Percentiles rank a stretch among this genome's conserved stretches.
These are phyloP conservation scores for Fraxinus paxiana DNA, from an alignment of 305 asterid genomes.

Conservation along the genomic window DNA sequence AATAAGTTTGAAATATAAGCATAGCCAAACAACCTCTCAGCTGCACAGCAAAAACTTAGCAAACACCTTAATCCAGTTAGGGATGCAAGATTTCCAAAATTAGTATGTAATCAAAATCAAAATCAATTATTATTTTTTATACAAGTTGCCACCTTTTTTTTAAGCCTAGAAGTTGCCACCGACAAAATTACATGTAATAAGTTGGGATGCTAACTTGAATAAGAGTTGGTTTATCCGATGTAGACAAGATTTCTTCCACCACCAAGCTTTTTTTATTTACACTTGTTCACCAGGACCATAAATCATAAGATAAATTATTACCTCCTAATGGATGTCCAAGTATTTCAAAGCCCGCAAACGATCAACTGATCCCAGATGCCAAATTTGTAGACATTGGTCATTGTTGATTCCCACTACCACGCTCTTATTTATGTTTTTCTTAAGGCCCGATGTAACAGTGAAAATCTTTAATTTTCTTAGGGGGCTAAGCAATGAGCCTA, in stretches of 20 bases:
- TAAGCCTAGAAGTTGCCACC: background rate
- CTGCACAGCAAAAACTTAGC: background rate
- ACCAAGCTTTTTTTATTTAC: background rate
- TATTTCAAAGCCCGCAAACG: background rate
- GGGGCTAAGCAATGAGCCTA: background rate
- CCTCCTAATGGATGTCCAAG: background rate
- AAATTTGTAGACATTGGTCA: background rate
- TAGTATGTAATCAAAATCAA: background rate
- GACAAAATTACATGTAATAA: background rate
- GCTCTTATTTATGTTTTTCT: background rate
- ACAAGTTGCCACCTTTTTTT: background rate
- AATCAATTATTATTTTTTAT: too few relatives aligned
- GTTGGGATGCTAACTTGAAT: background rate
- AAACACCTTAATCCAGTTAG: background rate
- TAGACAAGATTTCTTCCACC: background rate
- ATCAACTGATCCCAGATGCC: background rate
- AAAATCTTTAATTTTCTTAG: background rate
- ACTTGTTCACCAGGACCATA: background rate
- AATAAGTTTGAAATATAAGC: too few relatives aligned
- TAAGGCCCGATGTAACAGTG: background rate
- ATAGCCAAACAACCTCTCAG: background rate
- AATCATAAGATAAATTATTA: background rate
- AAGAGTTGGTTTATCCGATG: background rate
- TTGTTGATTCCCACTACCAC: background rate
- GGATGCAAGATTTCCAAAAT: background rate